phyloP scores from a whole-genome alignment of 78 protist genomes.

The Protostelium mycophagum region DNA sequence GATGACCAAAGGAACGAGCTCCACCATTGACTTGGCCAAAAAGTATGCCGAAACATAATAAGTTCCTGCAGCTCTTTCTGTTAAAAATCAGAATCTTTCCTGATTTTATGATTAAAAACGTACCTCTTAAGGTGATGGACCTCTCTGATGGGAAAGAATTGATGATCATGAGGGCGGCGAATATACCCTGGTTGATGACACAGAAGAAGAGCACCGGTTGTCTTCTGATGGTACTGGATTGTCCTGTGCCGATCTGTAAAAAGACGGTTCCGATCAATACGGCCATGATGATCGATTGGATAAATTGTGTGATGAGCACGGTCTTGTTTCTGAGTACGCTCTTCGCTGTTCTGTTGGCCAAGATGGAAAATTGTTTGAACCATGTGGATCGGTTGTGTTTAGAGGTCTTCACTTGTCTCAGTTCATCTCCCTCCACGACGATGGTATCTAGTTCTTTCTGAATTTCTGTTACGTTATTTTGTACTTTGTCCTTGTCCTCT shows the following conservation, averaged over 20 bases:
- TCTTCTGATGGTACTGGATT: slow-evolving; percentile 7
- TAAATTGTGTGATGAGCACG: slow-evolving; percentile 26
- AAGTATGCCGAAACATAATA: slow-evolving; percentile 50
- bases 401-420: neutral
- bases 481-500: neutral
- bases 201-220: neutral
- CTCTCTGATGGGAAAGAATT: neutral
- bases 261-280: slow-evolving; percentile 45
- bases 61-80: slow-evolving; percentile 42
- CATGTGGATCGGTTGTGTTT: slow-evolving; percentile 4
- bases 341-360: slow-evolving; percentile 14
- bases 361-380: slow-evolving; percentile 19
- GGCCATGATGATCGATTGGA: slow-evolving; percentile 40
- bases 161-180: neutral
- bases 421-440: neutral
- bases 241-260: slow-evolving; percentile 44
- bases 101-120: neutral
- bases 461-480: neutral
- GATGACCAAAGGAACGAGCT: slow-evolving; percentile 2
- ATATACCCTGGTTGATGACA: neutral
- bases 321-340: slow-evolving; percentile 35
- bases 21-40: slow-evolving; percentile 40
- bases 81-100: slow-evolving; percentile 17
- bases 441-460: neutral
- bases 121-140: neutral